These are phyloP conservation scores for Xeromyces bisporus DNA, from an alignment of 495 filamentous ascomycete genomes.

Conservation along the genomic window DNA sequence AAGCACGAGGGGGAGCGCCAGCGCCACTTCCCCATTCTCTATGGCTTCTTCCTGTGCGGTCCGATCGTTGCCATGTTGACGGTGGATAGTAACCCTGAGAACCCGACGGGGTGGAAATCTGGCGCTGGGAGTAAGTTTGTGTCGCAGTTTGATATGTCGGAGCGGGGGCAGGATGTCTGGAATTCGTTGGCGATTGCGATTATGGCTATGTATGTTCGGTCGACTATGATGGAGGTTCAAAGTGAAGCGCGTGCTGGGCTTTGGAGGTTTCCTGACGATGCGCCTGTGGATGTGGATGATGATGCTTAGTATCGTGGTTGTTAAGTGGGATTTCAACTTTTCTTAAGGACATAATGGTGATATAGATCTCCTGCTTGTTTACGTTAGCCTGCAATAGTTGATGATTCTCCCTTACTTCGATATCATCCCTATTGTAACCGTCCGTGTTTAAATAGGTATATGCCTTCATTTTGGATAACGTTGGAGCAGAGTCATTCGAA, in stretches of 20 bases:
- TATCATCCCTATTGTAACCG: too few relatives aligned
- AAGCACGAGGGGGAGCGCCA: neutral
- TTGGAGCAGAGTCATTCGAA: too few relatives aligned
- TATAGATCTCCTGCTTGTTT: too few relatives aligned
- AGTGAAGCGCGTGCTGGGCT: neutral
- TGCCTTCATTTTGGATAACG: too few relatives aligned
- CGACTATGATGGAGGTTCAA: constrained; percentile 18
- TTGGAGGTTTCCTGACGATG: neutral
- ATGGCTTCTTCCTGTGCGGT: constrained; percentile 25
- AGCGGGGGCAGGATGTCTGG: constrained; percentile 29
- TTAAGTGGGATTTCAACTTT: too few relatives aligned
- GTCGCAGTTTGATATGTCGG: constrained; percentile 23
- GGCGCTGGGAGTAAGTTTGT: constrained; percentile 13
- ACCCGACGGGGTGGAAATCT: constrained; percentile 3
- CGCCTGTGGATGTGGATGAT: neutral
- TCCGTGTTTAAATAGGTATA: too few relatives aligned
- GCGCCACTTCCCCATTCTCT: constrained; percentile 14
- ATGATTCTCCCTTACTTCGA: too few relatives aligned
- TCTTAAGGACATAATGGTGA: too few relatives aligned
- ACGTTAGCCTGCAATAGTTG: too few relatives aligned
- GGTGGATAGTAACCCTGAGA: constrained; percentile 14
- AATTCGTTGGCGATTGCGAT: constrained; percentile 29
- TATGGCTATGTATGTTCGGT: constrained; percentile 19
- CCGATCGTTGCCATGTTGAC: constrained; percentile 28
- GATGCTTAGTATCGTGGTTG: neutral